Conservation (phyloP, 225 moss, liverwort and hornwort genomes). For the Neckera pumila region DNA sequence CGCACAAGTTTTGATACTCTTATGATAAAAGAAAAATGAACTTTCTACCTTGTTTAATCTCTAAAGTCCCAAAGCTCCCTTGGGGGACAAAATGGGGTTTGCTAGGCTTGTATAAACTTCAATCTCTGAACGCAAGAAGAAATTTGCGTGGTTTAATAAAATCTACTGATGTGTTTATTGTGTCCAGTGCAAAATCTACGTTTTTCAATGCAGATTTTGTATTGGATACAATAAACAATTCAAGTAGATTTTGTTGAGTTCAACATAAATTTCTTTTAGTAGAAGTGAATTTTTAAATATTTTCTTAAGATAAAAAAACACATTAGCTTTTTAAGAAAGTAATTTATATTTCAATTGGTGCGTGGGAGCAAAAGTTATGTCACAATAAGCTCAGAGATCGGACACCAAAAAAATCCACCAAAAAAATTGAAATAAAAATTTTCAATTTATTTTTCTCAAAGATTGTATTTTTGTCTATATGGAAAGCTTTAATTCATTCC, state of each 20-base stretch:
- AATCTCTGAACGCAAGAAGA: too few species aligned
- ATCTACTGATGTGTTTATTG: too few species aligned
- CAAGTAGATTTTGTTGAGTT: too few species aligned
- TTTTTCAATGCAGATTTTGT: too few species aligned
- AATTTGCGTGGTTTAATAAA: too few species aligned
- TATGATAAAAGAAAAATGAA: background rate
- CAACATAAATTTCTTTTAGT: too few species aligned
- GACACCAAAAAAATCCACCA: background rate
- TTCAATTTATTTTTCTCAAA: too few species aligned
- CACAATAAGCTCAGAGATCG: background rate
- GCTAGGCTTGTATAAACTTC: background rate
- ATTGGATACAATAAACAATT: too few species aligned
- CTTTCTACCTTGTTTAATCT: background rate
- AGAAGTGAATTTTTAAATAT: background rate
- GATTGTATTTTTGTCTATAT: background rate
- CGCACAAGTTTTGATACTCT: accelerated
- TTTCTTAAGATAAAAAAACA: background rate
- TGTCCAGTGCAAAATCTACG: too few species aligned
- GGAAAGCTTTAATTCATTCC: too few species aligned
- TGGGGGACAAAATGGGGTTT: accelerated
- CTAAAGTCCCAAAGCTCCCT: background rate
- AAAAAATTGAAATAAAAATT: background rate
- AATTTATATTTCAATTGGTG: background rate
- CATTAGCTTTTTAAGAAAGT: accelerated
- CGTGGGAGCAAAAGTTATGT: accelerated